Conservation (phyloP, 1,284 basidiomycete species). For the Phaffia rhodozyma region DNA sequence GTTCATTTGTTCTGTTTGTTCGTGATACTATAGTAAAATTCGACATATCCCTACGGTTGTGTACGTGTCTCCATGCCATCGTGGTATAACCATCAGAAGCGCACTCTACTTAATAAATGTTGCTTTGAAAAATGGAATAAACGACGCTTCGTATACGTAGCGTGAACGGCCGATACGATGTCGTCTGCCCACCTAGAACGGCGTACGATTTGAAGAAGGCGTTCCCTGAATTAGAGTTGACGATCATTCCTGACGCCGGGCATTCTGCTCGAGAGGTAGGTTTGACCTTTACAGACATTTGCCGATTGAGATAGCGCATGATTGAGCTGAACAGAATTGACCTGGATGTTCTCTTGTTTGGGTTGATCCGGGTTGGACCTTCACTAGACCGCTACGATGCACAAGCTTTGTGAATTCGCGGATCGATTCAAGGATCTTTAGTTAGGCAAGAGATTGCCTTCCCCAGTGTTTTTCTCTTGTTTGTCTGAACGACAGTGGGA, state of each 20-base stretch:
- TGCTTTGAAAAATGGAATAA: neutral
- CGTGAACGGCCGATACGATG: constrained; percentile 14
- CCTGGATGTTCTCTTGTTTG: neutral
- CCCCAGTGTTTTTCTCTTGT: no score
- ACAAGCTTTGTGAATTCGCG: constrained; percentile 7
- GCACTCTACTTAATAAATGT: neutral
- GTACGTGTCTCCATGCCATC: neutral
- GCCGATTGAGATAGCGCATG: no score
- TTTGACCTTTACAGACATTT: no score
- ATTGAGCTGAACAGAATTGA: constrained; percentile 24
- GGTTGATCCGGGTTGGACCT: constrained; percentile 4
- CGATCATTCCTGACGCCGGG: constrained; percentile 80
- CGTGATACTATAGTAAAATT: constrained; percentile 34
- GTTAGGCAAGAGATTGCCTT: neutral
- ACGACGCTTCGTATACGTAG: no score
- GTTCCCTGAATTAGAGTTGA: constrained; percentile 70
- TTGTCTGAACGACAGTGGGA: no score
- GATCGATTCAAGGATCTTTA: constrained; percentile 14
- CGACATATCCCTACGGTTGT: constrained; percentile 73
- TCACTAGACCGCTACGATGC: neutral
- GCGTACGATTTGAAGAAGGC: constrained; percentile 59
- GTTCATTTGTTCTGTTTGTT: neutral
- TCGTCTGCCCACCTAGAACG: constrained; percentile 40
- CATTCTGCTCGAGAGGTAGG: constrained; percentile 66
- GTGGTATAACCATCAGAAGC: neutral